Evolutionary conservation across 768 basidiomycete genomes (phyloP), one percentile per base, ranked within the genome.

Genomic region (Inosperma sp.): DNA sequence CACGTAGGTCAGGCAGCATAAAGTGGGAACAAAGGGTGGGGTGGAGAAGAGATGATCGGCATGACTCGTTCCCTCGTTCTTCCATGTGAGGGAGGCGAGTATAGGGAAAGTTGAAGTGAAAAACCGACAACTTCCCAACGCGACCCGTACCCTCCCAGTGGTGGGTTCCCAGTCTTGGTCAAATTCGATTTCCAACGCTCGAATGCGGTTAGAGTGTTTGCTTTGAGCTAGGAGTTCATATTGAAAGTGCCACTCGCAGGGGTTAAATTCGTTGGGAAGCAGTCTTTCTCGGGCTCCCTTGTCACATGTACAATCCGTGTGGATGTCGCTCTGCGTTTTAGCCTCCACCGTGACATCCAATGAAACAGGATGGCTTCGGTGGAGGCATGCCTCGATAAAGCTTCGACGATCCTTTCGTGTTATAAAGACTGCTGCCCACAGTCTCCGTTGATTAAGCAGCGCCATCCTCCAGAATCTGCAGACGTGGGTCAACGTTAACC

Each of bases 161-260:
- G 5, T 3, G 23, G 7, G 6, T 7, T 0, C 7, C 43, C 17
- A 45, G 17, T 14, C 17, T 16, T 1, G 3, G 17, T 21, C 29
- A 14, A 45, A 45, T 31, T 31, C 12, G 19, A 45, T 45, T 17
- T 45, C 29, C 29, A 45, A 45, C 10, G 17, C 19, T 21, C 29
- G 29, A 45, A 45, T 22, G 19, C 43, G 43, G 29, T 21, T 22
- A 19, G 43, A 31, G 43, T 45, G 43, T 30, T 31, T 31, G 29
- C 17, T 21, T 31, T 45, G 17, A 21, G 29, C 43, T 19, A 45
- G 43, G 29, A 45, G 29, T 30, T 45, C 43, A 8, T 30, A 45
- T 45, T 45, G 43, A 21, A 45, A 45, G 29, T 45, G 43, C 43
- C 43, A 31, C 19, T 45, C 19, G 43, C 43, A 45, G 29, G 43